Evolutionary conservation across 2,329 filamentous ascomycete species (phyloP), one percentile per base, ranked within the genome.

Genomic region (Xylogone sp.): DNA sequence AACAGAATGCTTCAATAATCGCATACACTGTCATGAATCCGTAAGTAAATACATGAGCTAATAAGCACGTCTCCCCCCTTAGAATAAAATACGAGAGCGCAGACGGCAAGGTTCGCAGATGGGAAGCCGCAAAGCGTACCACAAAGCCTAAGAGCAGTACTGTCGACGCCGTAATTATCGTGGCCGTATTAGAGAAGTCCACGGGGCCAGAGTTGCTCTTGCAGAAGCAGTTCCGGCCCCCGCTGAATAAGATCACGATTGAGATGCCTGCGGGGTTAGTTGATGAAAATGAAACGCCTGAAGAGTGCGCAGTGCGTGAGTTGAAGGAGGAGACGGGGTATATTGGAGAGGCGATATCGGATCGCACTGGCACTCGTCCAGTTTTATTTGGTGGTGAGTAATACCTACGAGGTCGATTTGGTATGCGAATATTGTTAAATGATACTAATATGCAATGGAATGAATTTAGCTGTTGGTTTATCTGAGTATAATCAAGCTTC

Each of bases 41-140:
- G 24, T 27, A n/a, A n/a, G n/a, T n/a, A n/a, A n/a, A n/a, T n/a
- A n/a, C 24, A 6, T 27, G 5, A 27, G 10, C 24, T 27, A 10
- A 13, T 39, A 39, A 39, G 8, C 8, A 39, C 13, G 34, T n/a
- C n/a, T n/a, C 34, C 34, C n/a, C 5, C 34, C 34, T 18, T 18
- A 39, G 34, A 16, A 39, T 39, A 6, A 39, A 39, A 16, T 39
- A 39, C n/a, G 34, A 39, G 34, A 39, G 13, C n/a, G 13, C n/a
- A 39, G 34, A 39, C 13, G 34, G 34, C 16, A 45, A 45, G 13
- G 16, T 22, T 19, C 34, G 34, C 34, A 39, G 29, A 50, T 39
- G 42, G 48, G 24, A 34, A 34, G 39, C 18, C 24, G 42, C 29
- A 53, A 51, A 21, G 21, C 42, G 49, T 51, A 53, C 31, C n/a